A percentile compares a stretch with the other conserved stretches of the same genome.
phyloP scores from a whole-genome alignment of 169 alveolate genomes.

The Plasmodium ovale region DNA sequence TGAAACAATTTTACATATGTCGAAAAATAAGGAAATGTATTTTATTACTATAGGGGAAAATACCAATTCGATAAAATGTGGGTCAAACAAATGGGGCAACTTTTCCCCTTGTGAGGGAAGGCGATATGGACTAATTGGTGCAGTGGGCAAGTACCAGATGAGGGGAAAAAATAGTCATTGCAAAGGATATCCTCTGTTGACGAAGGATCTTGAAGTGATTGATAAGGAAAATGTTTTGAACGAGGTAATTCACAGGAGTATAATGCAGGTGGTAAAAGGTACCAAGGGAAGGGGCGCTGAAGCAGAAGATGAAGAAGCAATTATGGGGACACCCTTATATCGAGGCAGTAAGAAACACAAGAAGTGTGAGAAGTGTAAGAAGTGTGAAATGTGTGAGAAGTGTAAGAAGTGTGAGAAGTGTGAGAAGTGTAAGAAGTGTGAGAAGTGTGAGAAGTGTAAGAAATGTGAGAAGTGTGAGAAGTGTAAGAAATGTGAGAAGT shows the following conservation, averaged over 20 bases:
- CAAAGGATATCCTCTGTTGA: not conserved
- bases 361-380: not conserved
- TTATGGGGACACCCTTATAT: too few relatives aligned
- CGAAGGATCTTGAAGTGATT: constrained; percentile 30
- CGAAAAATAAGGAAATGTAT: constrained; percentile 19
- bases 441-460: not conserved
- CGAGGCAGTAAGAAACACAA: too few relatives aligned
- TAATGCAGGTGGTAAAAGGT: constrained; percentile 24
- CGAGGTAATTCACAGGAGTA: constrained; percentile 49
- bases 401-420: not conserved
- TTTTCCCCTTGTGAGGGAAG: not conserved
- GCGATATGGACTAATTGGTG: not conserved
- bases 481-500: not conserved
- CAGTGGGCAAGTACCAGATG: not conserved
- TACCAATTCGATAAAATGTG: not conserved
- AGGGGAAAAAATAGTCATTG: not conserved
- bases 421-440: not conserved
- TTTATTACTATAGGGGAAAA: constrained; percentile 4
- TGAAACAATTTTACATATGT: constrained; percentile 19
- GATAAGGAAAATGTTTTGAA: constrained; percentile 19
- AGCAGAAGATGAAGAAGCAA: not conserved
- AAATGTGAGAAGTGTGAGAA: not conserved
- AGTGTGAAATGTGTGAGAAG: not conserved
- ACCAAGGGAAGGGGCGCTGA: not conserved
- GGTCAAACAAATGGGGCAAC: not conserved